Conservation (phyloP, 345 rosid species). For the Corchorus capsularis region DNA sequence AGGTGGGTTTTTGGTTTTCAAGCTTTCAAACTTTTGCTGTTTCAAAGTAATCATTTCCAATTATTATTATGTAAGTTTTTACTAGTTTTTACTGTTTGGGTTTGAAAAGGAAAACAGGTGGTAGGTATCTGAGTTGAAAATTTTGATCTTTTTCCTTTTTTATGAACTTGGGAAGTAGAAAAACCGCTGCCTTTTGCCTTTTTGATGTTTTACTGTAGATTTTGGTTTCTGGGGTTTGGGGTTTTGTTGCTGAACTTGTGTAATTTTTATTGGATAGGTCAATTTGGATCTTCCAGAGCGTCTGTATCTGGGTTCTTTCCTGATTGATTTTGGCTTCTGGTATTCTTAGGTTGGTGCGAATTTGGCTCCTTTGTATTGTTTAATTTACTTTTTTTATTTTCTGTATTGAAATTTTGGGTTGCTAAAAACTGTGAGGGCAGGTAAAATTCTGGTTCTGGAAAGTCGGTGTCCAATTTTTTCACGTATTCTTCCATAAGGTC, state of each 20-base stretch:
- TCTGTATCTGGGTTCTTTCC: neutral
- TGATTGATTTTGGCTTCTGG: conserved; percentile 23
- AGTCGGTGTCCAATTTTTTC: neutral
- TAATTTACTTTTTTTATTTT: neutral
- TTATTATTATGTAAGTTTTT: neutral
- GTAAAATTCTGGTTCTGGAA: neutral
- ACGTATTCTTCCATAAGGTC: neutral
- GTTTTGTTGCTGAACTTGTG: conserved; percentile 14
- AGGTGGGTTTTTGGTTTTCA: conserved; percentile 5
- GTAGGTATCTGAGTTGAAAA: neutral
- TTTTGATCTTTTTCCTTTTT: neutral
- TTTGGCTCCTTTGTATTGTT: neutral
- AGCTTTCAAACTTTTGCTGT: conserved; percentile 11
- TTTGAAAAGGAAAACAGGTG: neutral
- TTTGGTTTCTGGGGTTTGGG: conserved; percentile 9
- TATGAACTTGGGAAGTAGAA: neutral
- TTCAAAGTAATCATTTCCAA: neutral
- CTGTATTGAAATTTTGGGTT: neutral
- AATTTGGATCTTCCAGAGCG: conserved; percentile 17
- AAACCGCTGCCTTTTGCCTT: conserved; percentile 2
- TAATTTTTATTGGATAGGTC: conserved; percentile 10
- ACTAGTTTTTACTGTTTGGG: conserved; percentile 13
- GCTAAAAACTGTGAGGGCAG: neutral
- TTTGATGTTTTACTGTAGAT: neutral
- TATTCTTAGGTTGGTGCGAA: conserved; percentile 21